A percentile compares a stretch with the other conserved stretches of the same genome.
Conservation (phyloP, 2,329 filamentous ascomycete genomes). For the Rutstroemia sp. region DNA sequence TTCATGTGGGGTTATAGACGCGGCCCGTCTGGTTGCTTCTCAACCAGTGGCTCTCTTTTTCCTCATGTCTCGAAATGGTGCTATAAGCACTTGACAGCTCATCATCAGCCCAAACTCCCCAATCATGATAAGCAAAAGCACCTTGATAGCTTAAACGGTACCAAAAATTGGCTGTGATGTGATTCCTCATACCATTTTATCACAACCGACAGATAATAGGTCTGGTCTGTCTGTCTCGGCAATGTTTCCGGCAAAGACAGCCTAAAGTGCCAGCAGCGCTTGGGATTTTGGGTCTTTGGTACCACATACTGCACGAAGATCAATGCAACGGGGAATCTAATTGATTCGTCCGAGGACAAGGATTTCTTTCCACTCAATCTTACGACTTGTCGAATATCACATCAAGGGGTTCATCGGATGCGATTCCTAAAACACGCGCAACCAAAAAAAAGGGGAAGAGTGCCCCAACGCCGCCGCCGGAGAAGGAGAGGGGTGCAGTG, state of each 20-base stretch:
- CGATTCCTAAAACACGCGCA: neutral
- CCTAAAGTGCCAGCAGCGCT: neutral
- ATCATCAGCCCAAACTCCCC: neutral
- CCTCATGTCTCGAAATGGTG: neutral
- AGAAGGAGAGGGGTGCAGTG: neutral
- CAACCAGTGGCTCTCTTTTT: neutral
- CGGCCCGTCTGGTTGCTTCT: neutral
- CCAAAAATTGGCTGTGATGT: too few relatives aligned
- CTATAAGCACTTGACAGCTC: too few relatives aligned
- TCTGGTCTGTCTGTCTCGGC: neutral
- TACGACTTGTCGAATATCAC: slow-evolving; percentile 6
- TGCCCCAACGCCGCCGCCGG: neutral
- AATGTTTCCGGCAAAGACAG: neutral
- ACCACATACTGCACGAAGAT: slow-evolving; percentile 6
- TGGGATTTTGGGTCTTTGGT: neutral
- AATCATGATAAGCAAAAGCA: too few relatives aligned
- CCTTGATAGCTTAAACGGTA: too few relatives aligned
- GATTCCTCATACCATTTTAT: too few relatives aligned
- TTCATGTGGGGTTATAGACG: neutral
- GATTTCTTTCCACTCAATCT: slow-evolving; percentile 1
- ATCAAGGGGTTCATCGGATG: slow-evolving; percentile 2
- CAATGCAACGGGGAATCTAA: slow-evolving; percentile 8
- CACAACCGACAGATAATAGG: neutral
- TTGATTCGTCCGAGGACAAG: slow-evolving; percentile 5
- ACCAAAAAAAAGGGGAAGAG: neutral